Base-by-base conservation (phyloP, 2,329 filamentous ascomycete genomes). In the Trichophyton benhamiae region DNA sequence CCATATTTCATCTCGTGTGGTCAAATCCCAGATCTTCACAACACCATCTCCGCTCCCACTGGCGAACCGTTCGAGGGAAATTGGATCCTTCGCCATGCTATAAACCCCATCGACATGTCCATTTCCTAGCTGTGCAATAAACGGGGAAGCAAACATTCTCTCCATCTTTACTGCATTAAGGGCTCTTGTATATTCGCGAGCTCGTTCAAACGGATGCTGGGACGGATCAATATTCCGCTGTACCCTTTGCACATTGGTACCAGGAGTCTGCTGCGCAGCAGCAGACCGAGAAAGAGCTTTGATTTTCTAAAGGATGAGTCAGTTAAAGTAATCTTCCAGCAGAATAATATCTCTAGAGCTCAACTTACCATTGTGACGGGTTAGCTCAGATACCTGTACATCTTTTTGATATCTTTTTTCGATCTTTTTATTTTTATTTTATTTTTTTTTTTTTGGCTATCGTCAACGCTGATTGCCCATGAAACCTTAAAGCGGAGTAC, bases 51-150 rank as follows among this genome's bases (percentile, higher is more conserved):
- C 91, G 67, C 87, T 90, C 49, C 89, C 91, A 69, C 88, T 92
- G 5, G 91, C 89, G 67, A 91, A 83, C 62, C 86, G 80, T 67
- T 89, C 82, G 27, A 92, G 76, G 6, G 85, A 86, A 67, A 83
- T 84, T 5, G 87, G 87, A 67, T 94, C 89, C 73, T 91, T 91
- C 63, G 87, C 87, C 73, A 94, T 84, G 41, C 83, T 83, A 73
- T 92, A 94, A 8, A 88, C 85, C 65, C 94, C 94, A 70, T 99
- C 94, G 61, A 96, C 89, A 75, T 99, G 94, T 20, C 94, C 92
- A 36, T 84, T 82, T 60, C 92, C 92, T 25, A 99, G 83, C 73
- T 96, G 89, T 0, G 83, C 88, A 52, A 99, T 77, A 70, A 96
- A 96, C 2, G 89, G 88, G 60, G 86, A 81, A 33, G 87, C 87